Base-by-base conservation (phyloP, 2,329 filamentous ascomycete genomes). In the Colletotrichum zoysiae region DNA sequence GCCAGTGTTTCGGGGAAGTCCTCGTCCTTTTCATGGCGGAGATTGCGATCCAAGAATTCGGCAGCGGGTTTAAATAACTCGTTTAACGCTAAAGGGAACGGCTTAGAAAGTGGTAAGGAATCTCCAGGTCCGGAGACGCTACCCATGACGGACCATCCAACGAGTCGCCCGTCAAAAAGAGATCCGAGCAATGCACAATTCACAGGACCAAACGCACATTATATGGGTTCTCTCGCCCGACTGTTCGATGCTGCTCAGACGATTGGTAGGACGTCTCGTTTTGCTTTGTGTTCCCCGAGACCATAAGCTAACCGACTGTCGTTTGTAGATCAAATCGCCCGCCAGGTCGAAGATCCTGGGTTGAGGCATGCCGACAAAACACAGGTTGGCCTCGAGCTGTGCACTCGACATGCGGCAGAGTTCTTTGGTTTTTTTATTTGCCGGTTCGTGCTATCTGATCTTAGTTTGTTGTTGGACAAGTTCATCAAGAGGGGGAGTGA, bases 351-450 rank as follows among this genome's bases (percentile, higher is more conserved):
- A 79, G 95, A 98, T 79, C 95, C 95, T 7, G 95, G 95, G 12
- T 88, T 98, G 66, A 93, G 93, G 76, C 94, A 96, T 82, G 95
- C 94, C 23, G 95, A 95, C 76, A 95, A 94, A 78, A 98, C 96
- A 11, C 95, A 98, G 79, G 95, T 99, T 65, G 96, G 96, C 12
- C 89, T 99, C 44, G 96, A 99, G 82, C 88, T 99, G 51, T 96
- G 94, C 79, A 95, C 95, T 46, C 90, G 95, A 51, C 95, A 98
- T 81, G 96, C 95, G 9, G 94, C 95, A 44, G 96, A 99, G 82
- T 99, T 99, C 82, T 99, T 99, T 80, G 95, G 92, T 20, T 98
- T 99, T 82, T 98, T 96, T 80, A 88, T 99, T 38, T 98, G 95
- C 82, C 92, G 96, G 23, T 99, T 99, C 80, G 95, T 95, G n/a